Evolutionary conservation across 2,329 filamentous ascomycete species (phyloP).

Genomic region (Fusarium piperis): DNA sequence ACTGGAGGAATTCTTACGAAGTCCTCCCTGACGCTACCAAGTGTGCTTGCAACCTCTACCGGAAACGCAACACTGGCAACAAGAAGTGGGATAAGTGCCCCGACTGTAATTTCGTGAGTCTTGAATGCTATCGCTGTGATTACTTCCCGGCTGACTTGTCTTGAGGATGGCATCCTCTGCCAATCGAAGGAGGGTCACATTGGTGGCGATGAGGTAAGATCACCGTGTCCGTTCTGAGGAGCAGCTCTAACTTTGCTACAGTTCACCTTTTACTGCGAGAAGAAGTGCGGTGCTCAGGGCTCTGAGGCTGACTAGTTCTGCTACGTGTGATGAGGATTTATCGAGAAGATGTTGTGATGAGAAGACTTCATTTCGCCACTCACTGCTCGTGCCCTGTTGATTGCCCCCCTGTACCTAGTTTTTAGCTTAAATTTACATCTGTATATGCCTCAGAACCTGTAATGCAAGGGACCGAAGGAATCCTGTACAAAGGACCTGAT

Average conservation of each 20-base stretch:
- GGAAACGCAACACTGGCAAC: constrained; percentile 4
- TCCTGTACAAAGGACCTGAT: not conserved
- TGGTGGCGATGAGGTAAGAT: not conserved
- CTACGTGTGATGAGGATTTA: not conserved
- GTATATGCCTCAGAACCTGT: not conserved
- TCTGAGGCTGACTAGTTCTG: not conserved
- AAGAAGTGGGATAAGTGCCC: constrained; percentile 7
- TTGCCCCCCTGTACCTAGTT: not conserved
- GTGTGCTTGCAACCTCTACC: constrained; percentile 4
- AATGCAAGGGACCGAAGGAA: not conserved
- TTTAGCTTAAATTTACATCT: not conserved
- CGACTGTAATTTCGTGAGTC: constrained; percentile 3
- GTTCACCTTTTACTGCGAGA: constrained; percentile 2
- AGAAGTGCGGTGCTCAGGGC: not conserved
- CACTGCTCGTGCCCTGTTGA: not conserved
- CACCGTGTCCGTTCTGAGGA: not conserved
- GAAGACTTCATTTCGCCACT: not conserved
- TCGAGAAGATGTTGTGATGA: not conserved
- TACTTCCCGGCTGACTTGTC: not conserved
- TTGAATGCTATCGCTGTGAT: not conserved
- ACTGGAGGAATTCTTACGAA: constrained; percentile 6
- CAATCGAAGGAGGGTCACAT: not conserved
- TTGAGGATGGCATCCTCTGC: not conserved
- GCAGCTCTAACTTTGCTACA: not conserved
- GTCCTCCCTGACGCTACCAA: constrained; percentile 1